Evolutionary conservation across 2,329 filamentous ascomycete genomes (phyloP).

Genomic region (Aureobasidium sp.): DNA sequence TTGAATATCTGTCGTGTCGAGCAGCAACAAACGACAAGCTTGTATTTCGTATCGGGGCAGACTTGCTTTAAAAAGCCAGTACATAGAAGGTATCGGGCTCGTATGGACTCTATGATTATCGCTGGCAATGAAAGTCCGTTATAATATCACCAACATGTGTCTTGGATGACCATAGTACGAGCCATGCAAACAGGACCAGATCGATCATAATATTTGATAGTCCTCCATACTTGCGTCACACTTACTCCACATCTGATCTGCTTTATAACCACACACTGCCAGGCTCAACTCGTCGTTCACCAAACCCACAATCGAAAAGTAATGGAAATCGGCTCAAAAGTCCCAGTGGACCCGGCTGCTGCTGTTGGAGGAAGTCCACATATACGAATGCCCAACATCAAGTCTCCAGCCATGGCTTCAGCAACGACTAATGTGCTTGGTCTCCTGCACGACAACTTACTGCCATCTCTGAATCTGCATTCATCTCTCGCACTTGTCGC

Average conservation of each 20-base stretch:
- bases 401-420: not conserved
- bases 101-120: too few species aligned
- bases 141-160: too few species aligned
- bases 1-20: too few species aligned
- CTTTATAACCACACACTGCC: not conserved
- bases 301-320: not conserved
- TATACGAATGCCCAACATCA: not conserved
- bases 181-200: not conserved
- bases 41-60: too few species aligned
- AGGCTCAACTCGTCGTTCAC: not conserved
- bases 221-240: not conserved
- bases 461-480: slow-evolving; percentile 48
- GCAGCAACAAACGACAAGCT: too few species aligned
- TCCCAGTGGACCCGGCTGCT: not conserved
- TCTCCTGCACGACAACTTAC: slow-evolving; percentile 42
- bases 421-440: slow-evolving; percentile 18
- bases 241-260: not conserved
- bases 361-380: not conserved
- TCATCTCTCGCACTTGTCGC: slow-evolving; percentile 43
- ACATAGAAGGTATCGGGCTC: too few species aligned
- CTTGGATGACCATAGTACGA: too few species aligned
- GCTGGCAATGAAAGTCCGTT: too few species aligned
- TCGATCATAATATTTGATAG: not conserved
- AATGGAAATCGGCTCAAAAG: not conserved
- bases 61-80: not conserved